Conservation (phyloP, 306 rosid species). For the Aeschynomene evenia region DNA sequence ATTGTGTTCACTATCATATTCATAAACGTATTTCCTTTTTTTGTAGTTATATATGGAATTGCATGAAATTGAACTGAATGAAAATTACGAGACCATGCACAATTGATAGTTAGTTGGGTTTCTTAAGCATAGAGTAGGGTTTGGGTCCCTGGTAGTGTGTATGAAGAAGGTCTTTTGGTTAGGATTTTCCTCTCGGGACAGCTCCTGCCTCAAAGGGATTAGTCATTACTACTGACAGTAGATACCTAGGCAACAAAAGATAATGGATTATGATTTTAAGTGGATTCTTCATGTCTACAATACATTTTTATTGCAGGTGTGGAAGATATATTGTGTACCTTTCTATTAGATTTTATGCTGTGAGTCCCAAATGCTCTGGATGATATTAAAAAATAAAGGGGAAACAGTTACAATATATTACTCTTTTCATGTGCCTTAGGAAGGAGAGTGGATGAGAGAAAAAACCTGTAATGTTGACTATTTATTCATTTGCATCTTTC, state of each 20-base stretch:
- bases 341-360: not conserved
- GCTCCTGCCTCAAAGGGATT: too few species aligned
- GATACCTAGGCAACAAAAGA: too few species aligned
- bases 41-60: not conserved
- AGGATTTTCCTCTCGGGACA: too few species aligned
- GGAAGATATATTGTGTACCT: not conserved
- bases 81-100: too few species aligned
- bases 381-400: not conserved
- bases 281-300: not conserved
- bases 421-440: not conserved
- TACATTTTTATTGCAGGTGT: not conserved
- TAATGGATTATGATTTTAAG: too few species aligned
- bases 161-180: too few species aligned
- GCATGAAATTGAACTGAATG: too few species aligned
- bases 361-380: not conserved
- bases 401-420: not conserved
- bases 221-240: too few species aligned
- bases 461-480: not conserved
- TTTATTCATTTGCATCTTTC: not conserved
- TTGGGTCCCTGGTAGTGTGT: too few species aligned
- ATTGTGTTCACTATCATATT: constrained; percentile 1
- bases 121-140: too few species aligned
- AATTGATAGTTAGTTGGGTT: too few species aligned
- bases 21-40: not conserved
- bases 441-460: not conserved